Base-by-base conservation (phyloP, 768 basidiomycete species). In the Neoboletus subvelutipes region DNA sequence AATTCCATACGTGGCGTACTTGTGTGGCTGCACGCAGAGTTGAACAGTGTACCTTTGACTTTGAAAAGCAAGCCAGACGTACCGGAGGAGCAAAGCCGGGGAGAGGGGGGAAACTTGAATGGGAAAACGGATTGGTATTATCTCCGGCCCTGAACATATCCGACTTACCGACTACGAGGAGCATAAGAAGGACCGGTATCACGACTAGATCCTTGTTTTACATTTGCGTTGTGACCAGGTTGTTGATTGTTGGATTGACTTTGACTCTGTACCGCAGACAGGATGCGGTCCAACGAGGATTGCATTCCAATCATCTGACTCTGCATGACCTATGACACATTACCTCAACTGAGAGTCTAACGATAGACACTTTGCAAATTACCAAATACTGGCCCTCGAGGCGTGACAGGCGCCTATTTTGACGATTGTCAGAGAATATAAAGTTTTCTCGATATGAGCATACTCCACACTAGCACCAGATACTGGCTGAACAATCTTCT, bases 271-370 rank as follows among this genome's bases (percentile, higher is more conserved):
- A 93, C 77, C 3, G 83, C 86, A 45, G 80, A 76, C 53, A 94
- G 75, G 67, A 94, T 94, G 50, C 92, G 83, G 73, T 94, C 92
- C 60, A 94, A 72, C 26, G 91, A 88, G 6, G 90, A 88, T 73
- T 94, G 92, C 87, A 94, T 90, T 64, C 92, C 92, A 64, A 94
- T 93, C 89, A 94, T 92, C 70, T 93, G 92, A 74, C 90, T 91
- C 71, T 94, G 90, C 84, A 94, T 90, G 63, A 92, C 87, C 90
- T 91, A 59, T 41, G 37, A 24, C 20, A 18, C 36, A 29, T 29
- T 7, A 37, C 15, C 26, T 57, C 40, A 31, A 43, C 50, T 42
- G 45, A 59, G 52, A 45, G 34, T n/a, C 22, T 12, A 39, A 33
- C 8, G 24, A 45, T 11, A 28, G 31, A 47, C 20, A 46, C 15